Conservation (phyloP, 169 alveolate species). For the Plasmodium adleri region DNA sequence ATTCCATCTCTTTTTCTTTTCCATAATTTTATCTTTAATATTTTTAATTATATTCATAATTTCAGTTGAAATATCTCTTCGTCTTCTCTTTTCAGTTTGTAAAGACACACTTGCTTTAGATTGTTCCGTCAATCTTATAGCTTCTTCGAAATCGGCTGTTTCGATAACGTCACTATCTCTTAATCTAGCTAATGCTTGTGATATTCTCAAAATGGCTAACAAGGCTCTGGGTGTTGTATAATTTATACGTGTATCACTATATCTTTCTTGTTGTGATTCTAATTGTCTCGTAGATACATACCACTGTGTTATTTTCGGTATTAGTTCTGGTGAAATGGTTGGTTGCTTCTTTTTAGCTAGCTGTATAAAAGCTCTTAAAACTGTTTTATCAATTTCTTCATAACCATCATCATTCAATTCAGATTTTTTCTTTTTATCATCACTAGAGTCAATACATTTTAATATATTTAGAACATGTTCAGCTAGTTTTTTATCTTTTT, state of each 20-base stretch:
- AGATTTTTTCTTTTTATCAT: constrained; percentile 62
- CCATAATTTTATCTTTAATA: constrained; percentile 80
- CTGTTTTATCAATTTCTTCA: constrained; percentile 83
- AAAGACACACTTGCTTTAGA: constrained; percentile 89
- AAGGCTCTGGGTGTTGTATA: constrained; percentile 98
- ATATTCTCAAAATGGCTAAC: constrained; percentile 94
- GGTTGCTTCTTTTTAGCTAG: constrained; percentile 90
- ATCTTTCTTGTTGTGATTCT: constrained; percentile 83
- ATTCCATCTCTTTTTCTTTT: constrained; percentile 82
- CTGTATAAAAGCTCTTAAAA: constrained; percentile 92
- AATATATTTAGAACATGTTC: constrained; percentile 94
- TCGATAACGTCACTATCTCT: constrained; percentile 93
- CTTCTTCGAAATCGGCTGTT: constrained; percentile 96
- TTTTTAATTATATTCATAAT: constrained; percentile 86
- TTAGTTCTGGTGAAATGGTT: constrained; percentile 79
- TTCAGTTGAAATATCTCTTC: constrained; percentile 82
- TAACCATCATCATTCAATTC: constrained; percentile 53
- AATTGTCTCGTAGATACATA: constrained; percentile 82
- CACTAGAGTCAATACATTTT: constrained; percentile 85
- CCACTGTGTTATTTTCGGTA: constrained; percentile 84
- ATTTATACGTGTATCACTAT: constrained; percentile 89
- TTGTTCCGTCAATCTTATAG: constrained; percentile 94
- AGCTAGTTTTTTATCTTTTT: constrained; percentile 92
- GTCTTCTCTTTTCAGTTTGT: constrained; percentile 80
- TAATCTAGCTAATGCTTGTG: constrained; percentile 95